Conservation (phyloP, 192 early-diverging fungal genomes). For the Backusella psychrophila region DNA sequence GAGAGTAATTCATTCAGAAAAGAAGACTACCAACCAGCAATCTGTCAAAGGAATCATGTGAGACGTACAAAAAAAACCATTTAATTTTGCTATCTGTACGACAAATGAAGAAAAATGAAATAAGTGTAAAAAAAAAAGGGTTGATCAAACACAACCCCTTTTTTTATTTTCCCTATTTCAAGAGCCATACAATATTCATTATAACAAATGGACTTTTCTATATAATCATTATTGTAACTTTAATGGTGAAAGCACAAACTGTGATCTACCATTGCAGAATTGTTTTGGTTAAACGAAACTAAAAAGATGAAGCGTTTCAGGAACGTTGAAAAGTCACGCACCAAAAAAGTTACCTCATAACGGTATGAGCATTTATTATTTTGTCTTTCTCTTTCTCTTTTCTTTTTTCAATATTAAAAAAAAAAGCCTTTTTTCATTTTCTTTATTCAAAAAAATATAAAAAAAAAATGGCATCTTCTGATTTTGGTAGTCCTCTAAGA, state of each 20-base stretch:
- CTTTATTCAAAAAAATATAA: background rate
- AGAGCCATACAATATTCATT: background rate
- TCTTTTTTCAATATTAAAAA: background rate
- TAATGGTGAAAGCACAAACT: background rate
- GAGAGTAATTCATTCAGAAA: background rate
- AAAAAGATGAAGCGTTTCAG: background rate
- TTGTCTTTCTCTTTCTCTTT: background rate
- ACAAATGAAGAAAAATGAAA: background rate
- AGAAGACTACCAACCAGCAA: background rate
- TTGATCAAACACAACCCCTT: background rate
- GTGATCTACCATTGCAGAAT: background rate
- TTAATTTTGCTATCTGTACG: no score
- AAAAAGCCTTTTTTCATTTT: background rate
- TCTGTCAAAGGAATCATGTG: background rate
- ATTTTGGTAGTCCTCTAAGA: conserved; percentile 57
- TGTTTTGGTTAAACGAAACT: background rate
- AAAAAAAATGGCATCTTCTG: conserved; percentile 4
- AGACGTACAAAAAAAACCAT: no score
- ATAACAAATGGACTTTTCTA: no score
- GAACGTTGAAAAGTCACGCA: background rate
- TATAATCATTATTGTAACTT: background rate
- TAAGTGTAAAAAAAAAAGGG: background rate
- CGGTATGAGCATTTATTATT: background rate
- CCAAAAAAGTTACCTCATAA: background rate
- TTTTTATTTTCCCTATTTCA: background rate